phyloP scores from a whole-genome alignment of 2,329 filamentous ascomycete species.

The Epichloe festucae region DNA sequence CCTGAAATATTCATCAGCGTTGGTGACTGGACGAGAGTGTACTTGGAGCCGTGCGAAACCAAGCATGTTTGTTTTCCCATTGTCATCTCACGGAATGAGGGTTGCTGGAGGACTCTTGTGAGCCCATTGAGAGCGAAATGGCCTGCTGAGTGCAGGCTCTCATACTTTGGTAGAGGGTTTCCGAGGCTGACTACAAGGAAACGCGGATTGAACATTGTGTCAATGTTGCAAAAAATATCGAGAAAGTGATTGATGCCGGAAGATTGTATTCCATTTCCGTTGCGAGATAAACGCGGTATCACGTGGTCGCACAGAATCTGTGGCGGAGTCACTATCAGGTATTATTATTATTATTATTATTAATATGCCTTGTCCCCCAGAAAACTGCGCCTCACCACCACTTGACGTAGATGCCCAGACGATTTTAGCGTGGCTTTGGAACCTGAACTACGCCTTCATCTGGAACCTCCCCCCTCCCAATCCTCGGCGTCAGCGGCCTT shows the following conservation, averaged over 20 bases:
- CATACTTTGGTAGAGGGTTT: constrained; percentile 62
- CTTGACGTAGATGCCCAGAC: constrained; percentile 14
- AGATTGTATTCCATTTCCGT: background rate
- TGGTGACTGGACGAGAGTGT: constrained; percentile 61
- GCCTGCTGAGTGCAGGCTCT: constrained; percentile 77
- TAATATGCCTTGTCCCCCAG: background rate
- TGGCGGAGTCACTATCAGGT: constrained; percentile 5
- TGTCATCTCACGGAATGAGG: constrained; percentile 33
- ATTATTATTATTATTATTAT: background rate
- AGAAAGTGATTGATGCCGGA: background rate
- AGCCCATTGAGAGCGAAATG: constrained; percentile 61
- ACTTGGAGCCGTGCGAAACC: constrained; percentile 35
- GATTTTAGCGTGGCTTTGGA: constrained; percentile 21
- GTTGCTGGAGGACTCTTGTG: constrained; percentile 29
- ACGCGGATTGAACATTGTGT: constrained; percentile 27
- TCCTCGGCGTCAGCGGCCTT: background rate
- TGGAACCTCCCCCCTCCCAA: background rate
- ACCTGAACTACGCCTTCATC: constrained; percentile 6
- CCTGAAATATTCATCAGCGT: constrained; percentile 80
- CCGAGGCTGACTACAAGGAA: constrained; percentile 80
- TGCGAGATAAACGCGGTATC: constrained; percentile 12
- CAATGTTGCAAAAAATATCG: background rate
- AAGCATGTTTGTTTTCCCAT: constrained; percentile 40
- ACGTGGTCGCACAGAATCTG: constrained; percentile 14
- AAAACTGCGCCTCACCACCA: constrained; percentile 6